phyloP scores from a whole-genome alignment of 768 basidiomycete genomes.

The Brasilioporus rufonigricans region DNA sequence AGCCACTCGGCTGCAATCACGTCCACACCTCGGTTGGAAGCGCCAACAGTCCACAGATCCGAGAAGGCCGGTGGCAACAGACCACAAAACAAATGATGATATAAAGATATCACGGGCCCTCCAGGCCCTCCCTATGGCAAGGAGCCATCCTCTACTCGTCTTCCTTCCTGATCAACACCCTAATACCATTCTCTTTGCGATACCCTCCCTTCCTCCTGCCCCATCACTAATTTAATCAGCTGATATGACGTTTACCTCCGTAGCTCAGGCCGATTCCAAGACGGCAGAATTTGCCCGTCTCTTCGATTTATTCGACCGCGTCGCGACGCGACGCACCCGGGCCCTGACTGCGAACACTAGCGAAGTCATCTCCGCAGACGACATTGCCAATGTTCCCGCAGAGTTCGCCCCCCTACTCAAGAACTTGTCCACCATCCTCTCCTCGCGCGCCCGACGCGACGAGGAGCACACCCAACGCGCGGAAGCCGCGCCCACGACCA shows the following conservation, averaged over 20 bases:
- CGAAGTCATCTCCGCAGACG: conserved; percentile 29
- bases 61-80: neutral
- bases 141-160: neutral
- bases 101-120: conserved; percentile 15
- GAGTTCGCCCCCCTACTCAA: conserved; percentile 33
- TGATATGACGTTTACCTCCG: conserved; percentile 20
- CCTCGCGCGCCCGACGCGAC: conserved; percentile 34
- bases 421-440: conserved; percentile 36
- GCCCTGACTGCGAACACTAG: conserved; percentile 13
- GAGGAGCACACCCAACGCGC: conserved; percentile 9
- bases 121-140: neutral
- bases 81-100: conserved; percentile 15
- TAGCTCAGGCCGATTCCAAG: conserved; percentile 34
- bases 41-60: neutral
- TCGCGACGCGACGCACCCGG: conserved; percentile 44
- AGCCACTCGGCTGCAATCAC: conserved; percentile 22
- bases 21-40: conserved; percentile 10
- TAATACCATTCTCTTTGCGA: neutral
- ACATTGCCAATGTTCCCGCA: conserved; percentile 29
- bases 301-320: conserved; percentile 51
- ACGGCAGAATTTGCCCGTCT: conserved; percentile 53
- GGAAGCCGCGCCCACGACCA: neutral
- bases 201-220: neutral
- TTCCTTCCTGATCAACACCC: neutral
- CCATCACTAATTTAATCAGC: conserved; percentile 4